phyloP scores from a whole-genome alignment of 352 stramenopile species.

The Pythium dissimile region DNA sequence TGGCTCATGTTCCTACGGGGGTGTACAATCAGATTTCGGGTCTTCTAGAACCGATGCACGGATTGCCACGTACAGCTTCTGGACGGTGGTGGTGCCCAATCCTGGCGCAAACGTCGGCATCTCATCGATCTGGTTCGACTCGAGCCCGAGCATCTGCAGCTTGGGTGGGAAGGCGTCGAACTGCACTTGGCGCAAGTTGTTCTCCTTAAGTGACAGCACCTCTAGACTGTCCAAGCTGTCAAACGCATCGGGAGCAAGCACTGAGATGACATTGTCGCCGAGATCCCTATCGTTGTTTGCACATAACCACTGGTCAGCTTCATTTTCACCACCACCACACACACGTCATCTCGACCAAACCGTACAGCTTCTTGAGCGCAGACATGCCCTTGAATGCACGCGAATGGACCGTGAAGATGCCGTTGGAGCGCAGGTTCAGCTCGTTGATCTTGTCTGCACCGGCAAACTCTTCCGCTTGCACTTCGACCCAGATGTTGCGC shows the following conservation, averaged over 20 bases:
- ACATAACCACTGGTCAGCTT: neutral
- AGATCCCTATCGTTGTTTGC: slow-evolving; percentile 33
- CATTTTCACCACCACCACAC: no score
- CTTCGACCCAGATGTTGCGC: slow-evolving; percentile 56
- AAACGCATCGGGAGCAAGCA: slow-evolving; percentile 51
- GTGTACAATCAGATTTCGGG: no score
- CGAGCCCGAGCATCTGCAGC: slow-evolving; percentile 41
- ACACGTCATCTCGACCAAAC: neutral
- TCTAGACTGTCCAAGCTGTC: slow-evolving; percentile 37
- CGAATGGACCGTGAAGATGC: slow-evolving; percentile 58
- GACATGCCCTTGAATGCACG: slow-evolving; percentile 53
- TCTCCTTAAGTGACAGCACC: slow-evolving; percentile 38
- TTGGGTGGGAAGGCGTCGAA: slow-evolving; percentile 39
- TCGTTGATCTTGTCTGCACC: slow-evolving; percentile 42
- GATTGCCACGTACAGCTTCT: slow-evolving; percentile 55
- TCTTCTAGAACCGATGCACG: no score
- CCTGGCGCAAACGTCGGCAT: slow-evolving; percentile 42
- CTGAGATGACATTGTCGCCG: slow-evolving; percentile 68
- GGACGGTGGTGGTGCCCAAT: slow-evolving; percentile 29
- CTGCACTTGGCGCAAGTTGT: slow-evolving; percentile 44
- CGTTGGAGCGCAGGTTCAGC: slow-evolving; percentile 46
- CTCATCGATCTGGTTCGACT: slow-evolving; percentile 49
- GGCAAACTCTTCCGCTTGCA: slow-evolving; percentile 40
- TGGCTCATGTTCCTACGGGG: slow-evolving; percentile 50
- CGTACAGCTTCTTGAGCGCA: slow-evolving; percentile 46